These are phyloP conservation scores for Capillidium heterosporum DNA, from an alignment of 371 early-diverging fungal genomes.

Conservation along the genomic window DNA sequence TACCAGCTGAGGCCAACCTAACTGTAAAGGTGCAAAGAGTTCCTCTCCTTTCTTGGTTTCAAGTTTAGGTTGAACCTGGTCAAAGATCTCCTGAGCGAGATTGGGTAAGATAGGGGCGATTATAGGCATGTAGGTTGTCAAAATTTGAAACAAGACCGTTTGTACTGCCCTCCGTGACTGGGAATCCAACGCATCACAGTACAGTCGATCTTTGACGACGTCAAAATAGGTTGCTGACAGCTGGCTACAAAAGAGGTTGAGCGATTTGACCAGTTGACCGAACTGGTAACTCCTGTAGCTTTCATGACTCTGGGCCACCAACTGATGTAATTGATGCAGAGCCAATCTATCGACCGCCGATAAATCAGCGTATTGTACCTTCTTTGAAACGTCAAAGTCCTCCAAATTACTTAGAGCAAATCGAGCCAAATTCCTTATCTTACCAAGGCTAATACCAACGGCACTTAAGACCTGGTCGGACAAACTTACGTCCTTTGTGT, in stretches of 20 bases:
- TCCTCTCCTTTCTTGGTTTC: too few species aligned
- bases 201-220: conserved; percentile 63
- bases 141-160: conserved; percentile 45
- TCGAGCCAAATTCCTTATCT: conserved; percentile 57
- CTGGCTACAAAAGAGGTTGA: conserved; percentile 42
- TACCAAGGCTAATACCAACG: conserved; percentile 46
- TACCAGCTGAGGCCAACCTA: too few species aligned
- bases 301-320: conserved; percentile 27
- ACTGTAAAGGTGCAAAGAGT: too few species aligned
- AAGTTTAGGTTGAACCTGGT: too few species aligned
- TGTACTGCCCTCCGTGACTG: conserved; percentile 37
- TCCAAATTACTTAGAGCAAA: conserved; percentile 67
- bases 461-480: conserved; percentile 31
- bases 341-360: conserved; percentile 47
- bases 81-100: too few species aligned
- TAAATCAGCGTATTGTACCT: conserved; percentile 31
- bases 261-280: conserved; percentile 38
- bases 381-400: conserved; percentile 25
- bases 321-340: conserved; percentile 40
- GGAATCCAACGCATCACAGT: conserved; percentile 27
- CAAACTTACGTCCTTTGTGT: conserved; percentile 55
- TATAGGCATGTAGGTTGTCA: neutral
- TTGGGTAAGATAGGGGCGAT: neutral
- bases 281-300: conserved; percentile 44
- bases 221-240: conserved; percentile 75